Evolutionary conservation across 2,329 filamentous ascomycete species (phyloP).

Genomic region (Fusarium clavum): DNA sequence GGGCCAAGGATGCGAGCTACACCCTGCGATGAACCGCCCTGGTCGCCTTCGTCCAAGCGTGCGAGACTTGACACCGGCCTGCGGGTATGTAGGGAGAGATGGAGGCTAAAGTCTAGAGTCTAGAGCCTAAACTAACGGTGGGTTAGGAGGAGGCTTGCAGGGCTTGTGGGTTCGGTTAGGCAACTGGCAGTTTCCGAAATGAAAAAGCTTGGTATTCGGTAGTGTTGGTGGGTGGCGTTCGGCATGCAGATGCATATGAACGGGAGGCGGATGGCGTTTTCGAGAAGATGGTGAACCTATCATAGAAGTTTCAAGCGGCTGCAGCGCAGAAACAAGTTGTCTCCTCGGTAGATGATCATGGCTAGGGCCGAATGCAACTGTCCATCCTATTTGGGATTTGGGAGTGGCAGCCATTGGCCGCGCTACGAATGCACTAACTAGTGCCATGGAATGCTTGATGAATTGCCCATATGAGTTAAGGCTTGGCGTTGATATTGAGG

Average conservation of each 20-base stretch:
- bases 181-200: constrained; percentile 30
- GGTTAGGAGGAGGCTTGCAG: background rate
- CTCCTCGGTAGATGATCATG: constrained; percentile 11
- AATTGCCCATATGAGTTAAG: constrained; percentile 31
- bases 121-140: background rate
- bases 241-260: constrained; percentile 10
- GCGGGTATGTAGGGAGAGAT: background rate
- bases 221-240: constrained; percentile 28
- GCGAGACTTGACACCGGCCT: background rate
- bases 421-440: constrained; percentile 15
- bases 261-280: constrained; percentile 15
- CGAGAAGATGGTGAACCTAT: constrained; percentile 17
- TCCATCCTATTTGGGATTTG: constrained; percentile 14
- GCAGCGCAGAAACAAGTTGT: constrained; percentile 6
- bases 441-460: constrained; percentile 12
- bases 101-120: background rate
- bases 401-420: constrained; percentile 1
- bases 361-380: background rate
- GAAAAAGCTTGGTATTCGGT: constrained; percentile 34
- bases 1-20: constrained; percentile 7
- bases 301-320: constrained; percentile 25
- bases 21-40: constrained; percentile 4
- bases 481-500: background rate
- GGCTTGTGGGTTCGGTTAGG: background rate
- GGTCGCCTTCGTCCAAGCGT: background rate